Evolutionary conservation across 1,284 basidiomycete species (phyloP).

Genomic region (Boletellus deceptivus): DNA sequence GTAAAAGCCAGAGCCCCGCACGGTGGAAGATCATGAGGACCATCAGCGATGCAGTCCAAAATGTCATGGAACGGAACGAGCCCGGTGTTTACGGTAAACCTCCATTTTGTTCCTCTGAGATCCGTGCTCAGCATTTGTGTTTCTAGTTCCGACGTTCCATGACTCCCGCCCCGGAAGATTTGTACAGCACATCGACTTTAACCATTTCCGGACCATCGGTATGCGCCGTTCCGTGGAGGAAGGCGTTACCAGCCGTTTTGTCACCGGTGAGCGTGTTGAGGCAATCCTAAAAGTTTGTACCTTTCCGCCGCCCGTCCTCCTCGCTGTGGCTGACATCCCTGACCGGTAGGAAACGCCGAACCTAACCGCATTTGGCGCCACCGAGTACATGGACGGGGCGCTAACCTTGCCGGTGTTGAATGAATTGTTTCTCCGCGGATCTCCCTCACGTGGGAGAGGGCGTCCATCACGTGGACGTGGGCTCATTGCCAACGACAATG

Average conservation of each 20-base stretch:
- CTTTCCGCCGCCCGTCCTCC: not conserved
- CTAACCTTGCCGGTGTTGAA: constrained; percentile 78
- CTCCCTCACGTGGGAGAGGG: constrained; percentile 62
- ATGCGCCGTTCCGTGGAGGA: constrained; percentile 91
- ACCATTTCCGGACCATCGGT: constrained; percentile 92
- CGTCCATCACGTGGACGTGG: constrained; percentile 69
- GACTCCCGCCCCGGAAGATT: constrained; percentile 76
- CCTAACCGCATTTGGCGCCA: constrained; percentile 81
- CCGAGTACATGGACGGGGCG: constrained; percentile 94
- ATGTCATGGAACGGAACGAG: constrained; percentile 57
- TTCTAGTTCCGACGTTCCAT: constrained; percentile 64
- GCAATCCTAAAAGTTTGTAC: constrained; percentile 73
- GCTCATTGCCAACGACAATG: constrained; percentile 45
- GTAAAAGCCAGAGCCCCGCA: constrained; percentile 74
- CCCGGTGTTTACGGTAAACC: constrained; percentile 62
- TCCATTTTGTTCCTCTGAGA: constrained; percentile 1
- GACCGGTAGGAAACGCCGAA: constrained; percentile 76
- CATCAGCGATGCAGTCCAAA: constrained; percentile 71
- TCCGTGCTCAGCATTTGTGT: constrained; percentile 5
- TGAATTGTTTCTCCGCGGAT: constrained; percentile 83
- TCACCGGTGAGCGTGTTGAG: constrained; percentile 85
- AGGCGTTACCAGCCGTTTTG: constrained; percentile 86
- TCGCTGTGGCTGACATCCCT: constrained; percentile 13
- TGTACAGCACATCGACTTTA: constrained; percentile 83
- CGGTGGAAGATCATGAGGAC: constrained; percentile 77